Evolutionary conservation across 108 stramenopile species (phyloP).

Genomic region (Cyclotella kingstonii): DNA sequence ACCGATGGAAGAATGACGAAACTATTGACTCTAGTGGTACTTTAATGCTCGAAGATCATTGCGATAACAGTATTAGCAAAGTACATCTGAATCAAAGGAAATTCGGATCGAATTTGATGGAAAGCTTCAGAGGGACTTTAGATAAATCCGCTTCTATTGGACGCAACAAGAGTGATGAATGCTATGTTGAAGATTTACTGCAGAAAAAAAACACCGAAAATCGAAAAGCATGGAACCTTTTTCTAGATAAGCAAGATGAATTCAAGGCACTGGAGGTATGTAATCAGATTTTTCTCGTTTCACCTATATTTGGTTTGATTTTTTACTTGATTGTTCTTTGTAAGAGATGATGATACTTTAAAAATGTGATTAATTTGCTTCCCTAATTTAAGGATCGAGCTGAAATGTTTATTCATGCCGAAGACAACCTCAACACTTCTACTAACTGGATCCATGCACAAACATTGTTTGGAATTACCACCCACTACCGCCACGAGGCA

Average conservation of each 20-base stretch:
- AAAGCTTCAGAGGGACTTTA: too few relatives aligned
- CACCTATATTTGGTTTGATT: neutral
- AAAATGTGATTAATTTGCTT: too few relatives aligned
- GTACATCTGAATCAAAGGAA: too few relatives aligned
- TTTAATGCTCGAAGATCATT: too few relatives aligned
- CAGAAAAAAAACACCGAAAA: conserved; percentile 6
- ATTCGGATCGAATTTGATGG: too few relatives aligned
- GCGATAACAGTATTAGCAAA: too few relatives aligned
- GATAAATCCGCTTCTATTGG: too few relatives aligned
- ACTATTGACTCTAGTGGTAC: too few relatives aligned
- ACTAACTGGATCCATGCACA: conserved; percentile 32
- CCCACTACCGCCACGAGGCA: conserved; percentile 70
- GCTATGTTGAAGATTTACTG: too few relatives aligned
- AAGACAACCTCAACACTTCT: conserved; percentile 16
- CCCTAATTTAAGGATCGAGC: conserved; percentile 26
- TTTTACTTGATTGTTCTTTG: neutral
- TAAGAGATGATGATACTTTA: too few relatives aligned
- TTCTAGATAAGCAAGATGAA: conserved; percentile 14
- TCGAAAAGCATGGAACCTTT: conserved; percentile 1
- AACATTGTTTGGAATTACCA: conserved; percentile 78
- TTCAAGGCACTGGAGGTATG: conserved; percentile 34
- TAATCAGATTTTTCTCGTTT: neutral
- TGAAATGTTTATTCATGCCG: conserved; percentile 15
- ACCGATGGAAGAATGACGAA: neutral
- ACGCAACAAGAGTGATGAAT: too few relatives aligned